Evolutionary conservation across 495 filamentous ascomycete genomes (phyloP), one percentile per base, ranked within the genome.

Genomic region (Cercophora sp.): DNA sequence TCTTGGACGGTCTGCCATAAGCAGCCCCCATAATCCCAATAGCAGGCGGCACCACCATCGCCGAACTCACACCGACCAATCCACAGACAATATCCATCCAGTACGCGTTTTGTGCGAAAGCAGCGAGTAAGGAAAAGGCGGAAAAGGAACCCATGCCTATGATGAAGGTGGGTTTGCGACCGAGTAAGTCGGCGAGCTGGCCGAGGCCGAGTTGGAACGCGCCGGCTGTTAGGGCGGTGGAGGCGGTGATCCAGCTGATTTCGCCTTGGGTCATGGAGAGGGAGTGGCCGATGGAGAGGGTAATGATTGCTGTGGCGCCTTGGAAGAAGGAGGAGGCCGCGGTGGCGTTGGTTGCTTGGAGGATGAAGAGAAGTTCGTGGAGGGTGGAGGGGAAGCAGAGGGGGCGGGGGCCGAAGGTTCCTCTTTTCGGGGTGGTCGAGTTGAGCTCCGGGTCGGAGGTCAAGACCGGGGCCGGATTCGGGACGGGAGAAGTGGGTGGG

Each of bases 161-260:
- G 20, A 85, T 77, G 59, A 87, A 86, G 47, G 85, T 70, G 0
- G 64, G 47, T 56, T 79, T 80, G 8, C 84, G 79, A 31, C 84
- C 85, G 42, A 87, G 80, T 46, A 85, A 70, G 60, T 89, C 85
- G 5, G 85, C 82, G 5, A 86, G 55, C 60, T 83, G 82, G 19
- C 84, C 85, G 45, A 88, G 81, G 55, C 81, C 79, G 8, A 89
- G 71, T 36, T 88, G 74, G 56, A 88, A 81, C 4, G 85, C 76
- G 15, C 85, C 85, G 22, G 80, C 80, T 15, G 75, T 79, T 23
- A 87, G 72, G 76, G 79, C 70, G 24, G 76, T 71, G 43, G 80
- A 75, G n/a, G 81, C 82, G 48, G 73, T 78, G n/a, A 87, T 83
- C 85, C 85, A 89, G 8, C 82, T 86, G 36, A 87, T 82, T 58